Evolutionary conservation across 768 basidiomycete genomes (phyloP).

Genomic region (Sarcodon aspratus): DNA sequence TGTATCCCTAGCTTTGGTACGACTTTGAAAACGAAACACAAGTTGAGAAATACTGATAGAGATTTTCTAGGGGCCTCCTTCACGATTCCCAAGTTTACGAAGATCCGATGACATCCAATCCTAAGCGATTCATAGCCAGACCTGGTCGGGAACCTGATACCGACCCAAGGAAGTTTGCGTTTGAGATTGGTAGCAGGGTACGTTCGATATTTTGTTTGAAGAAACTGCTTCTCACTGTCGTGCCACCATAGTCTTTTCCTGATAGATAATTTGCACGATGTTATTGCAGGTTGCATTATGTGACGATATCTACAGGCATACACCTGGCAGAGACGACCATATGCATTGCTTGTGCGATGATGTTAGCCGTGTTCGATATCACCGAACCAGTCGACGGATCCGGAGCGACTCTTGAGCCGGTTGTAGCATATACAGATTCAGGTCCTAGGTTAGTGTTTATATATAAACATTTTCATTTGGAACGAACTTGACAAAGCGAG

Average conservation of each 20-base stretch:
- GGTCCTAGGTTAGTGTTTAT: slow-evolving; percentile 13
- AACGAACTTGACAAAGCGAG: no score
- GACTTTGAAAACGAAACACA: no score
- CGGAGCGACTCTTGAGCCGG: slow-evolving; percentile 15
- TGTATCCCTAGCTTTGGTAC: no score
- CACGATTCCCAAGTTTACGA: slow-evolving; percentile 12
- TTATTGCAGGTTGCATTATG: no score
- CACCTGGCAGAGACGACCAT: slow-evolving; percentile 29
- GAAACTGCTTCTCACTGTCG: no score
- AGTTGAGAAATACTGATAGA: no score
- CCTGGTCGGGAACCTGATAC: slow-evolving; percentile 14
- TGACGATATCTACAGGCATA: no score
- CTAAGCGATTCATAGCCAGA: slow-evolving; percentile 13
- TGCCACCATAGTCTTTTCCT: no score
- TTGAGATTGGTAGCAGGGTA: slow-evolving; percentile 25
- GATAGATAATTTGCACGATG: no score
- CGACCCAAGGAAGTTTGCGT: slow-evolving; percentile 12
- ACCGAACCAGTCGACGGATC: slow-evolving; percentile 8
- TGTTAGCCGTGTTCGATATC: slow-evolving; percentile 24
- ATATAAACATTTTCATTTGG: no score
- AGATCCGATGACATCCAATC: slow-evolving; percentile 14
- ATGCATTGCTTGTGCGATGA: slow-evolving; percentile 23
- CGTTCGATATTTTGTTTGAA: no score
- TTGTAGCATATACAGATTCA: slow-evolving; percentile 12
- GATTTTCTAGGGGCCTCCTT: no score